Conservation (phyloP, 148 eudicot species). For the Tetragonia tetragonoides region DNA sequence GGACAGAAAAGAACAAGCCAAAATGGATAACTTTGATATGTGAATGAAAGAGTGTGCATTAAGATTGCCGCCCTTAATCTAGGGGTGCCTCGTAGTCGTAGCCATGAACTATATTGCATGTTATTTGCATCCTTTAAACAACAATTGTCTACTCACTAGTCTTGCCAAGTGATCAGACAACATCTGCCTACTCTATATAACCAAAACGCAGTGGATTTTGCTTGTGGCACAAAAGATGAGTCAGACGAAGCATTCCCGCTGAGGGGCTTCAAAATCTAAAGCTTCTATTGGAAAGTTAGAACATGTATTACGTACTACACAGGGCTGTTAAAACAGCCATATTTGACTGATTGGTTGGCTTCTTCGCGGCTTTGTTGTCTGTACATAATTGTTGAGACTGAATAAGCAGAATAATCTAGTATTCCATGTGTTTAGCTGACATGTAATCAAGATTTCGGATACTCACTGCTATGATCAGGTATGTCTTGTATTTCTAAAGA, state of each 20-base stretch:
- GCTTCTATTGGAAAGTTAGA: conserved; percentile 48
- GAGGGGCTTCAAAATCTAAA: conserved; percentile 72
- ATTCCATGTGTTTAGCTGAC: background rate
- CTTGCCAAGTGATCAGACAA: too few species aligned
- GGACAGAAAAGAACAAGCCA: too few species aligned
- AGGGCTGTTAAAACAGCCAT: background rate
- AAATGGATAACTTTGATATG: too few species aligned
- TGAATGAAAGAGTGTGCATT: too few species aligned
- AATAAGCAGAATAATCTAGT: background rate
- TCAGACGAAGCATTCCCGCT: conserved; percentile 73
- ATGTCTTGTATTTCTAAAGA: too few species aligned
- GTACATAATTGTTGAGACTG: conserved; percentile 28
- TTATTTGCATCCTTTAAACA: too few species aligned
- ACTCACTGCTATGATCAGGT: background rate
- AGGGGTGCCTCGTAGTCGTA: too few species aligned
- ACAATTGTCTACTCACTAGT: too few species aligned
- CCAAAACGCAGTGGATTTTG: conserved; percentile 92
- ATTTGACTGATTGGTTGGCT: conserved; percentile 5
- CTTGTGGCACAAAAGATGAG: conserved; percentile 42
- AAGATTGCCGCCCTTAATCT: too few species aligned
- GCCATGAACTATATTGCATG: too few species aligned
- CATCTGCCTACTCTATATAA: conserved; percentile 12
- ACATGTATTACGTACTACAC: background rate
- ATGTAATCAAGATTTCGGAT: background rate
- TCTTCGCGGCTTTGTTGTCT: conserved; percentile 20